phyloP scores from a whole-genome alignment of 257 asterid genomes.

The Eucommia ulmoides region DNA sequence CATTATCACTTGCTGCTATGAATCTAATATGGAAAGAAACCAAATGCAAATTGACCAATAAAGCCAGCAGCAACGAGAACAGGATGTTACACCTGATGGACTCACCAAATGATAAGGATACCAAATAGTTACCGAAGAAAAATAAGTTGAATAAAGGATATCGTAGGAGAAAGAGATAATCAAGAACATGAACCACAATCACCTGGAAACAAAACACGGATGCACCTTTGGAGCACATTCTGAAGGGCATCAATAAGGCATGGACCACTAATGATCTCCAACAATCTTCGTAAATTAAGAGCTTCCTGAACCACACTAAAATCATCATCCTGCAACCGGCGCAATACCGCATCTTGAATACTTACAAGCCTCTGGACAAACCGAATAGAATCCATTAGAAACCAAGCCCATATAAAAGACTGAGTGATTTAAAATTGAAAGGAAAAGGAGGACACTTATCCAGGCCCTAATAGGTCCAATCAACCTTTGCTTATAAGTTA shows the following conservation, averaged over 20 bases:
- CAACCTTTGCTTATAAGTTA: too few species aligned
- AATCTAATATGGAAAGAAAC: too few species aligned
- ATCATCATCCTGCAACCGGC: slow-evolving; percentile 73
- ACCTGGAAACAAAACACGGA: slow-evolving; percentile 44
- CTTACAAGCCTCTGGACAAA: slow-evolving; percentile 49
- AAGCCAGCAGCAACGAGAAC: too few species aligned
- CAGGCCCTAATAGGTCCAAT: too few species aligned
- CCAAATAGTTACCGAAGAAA: too few species aligned
- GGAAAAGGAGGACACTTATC: too few species aligned
- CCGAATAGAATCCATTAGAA: background rate
- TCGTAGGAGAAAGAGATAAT: background rate
- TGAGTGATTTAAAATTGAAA: too few species aligned
- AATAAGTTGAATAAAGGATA: too few species aligned
- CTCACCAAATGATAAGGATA: too few species aligned
- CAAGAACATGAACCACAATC: slow-evolving; percentile 17
- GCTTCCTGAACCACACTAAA: slow-evolving; percentile 65
- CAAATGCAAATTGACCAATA: too few species aligned
- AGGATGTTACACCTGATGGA: too few species aligned
- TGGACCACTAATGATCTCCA: slow-evolving; percentile 37
- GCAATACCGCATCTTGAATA: slow-evolving; percentile 63
- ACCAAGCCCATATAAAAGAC: background rate
- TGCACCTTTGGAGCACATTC: slow-evolving; percentile 52
- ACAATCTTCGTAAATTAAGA: slow-evolving; percentile 38
- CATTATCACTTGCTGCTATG: too few species aligned
- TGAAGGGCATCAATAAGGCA: slow-evolving; percentile 42